These are phyloP conservation scores for Penicillium frequentans DNA, from an alignment of 2,329 filamentous ascomycete genomes.

Conservation along the genomic window DNA sequence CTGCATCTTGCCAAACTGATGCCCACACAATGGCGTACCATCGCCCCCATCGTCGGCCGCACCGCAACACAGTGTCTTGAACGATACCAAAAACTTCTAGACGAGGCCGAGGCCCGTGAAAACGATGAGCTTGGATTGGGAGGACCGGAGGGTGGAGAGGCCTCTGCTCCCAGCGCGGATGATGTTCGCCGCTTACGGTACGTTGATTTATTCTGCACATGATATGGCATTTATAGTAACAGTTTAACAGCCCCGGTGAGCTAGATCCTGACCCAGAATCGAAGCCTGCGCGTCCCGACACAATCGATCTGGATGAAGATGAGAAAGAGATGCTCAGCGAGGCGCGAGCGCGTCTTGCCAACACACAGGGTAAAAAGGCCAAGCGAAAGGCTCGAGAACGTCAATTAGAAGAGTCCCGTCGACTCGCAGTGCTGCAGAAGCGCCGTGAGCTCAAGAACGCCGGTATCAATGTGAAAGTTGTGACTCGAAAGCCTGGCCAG, in stretches of 20 bases:
- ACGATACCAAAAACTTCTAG: slow-evolving; percentile 92
- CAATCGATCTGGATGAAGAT: slow-evolving; percentile 96
- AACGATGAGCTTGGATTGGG: slow-evolving; percentile 75
- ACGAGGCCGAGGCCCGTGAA: slow-evolving; percentile 91
- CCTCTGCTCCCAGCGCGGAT: slow-evolving; percentile 83
- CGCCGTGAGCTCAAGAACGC: slow-evolving; percentile 94
- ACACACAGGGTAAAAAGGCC: slow-evolving; percentile 98
- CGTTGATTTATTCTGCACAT: slow-evolving; percentile 6
- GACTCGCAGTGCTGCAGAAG: slow-evolving; percentile 89
- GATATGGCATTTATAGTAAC: slow-evolving; percentile 12
- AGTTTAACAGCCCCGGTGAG: slow-evolving; percentile 69
- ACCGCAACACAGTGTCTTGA: slow-evolving; percentile 97
- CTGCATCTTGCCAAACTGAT: slow-evolving; percentile 96
- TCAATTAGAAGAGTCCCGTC: slow-evolving; percentile 89
- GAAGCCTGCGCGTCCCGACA: slow-evolving; percentile 92
- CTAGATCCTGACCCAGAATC: slow-evolving; percentile 96
- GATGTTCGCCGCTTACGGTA: slow-evolving; percentile 79
- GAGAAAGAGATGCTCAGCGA: slow-evolving; percentile 99
- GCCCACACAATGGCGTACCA: slow-evolving; percentile 98
- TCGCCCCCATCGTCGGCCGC: slow-evolving; percentile 92
- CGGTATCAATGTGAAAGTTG: slow-evolving; percentile 96
- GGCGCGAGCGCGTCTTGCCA: slow-evolving; percentile 90
- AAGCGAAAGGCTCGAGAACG: slow-evolving; percentile 96
- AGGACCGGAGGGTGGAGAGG: slow-evolving; percentile 78
- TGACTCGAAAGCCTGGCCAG: slow-evolving; percentile 86